Evolutionary conservation across 2,329 filamentous ascomycete genomes (phyloP).

Genomic region (Aspergillus sclerotialis): DNA sequence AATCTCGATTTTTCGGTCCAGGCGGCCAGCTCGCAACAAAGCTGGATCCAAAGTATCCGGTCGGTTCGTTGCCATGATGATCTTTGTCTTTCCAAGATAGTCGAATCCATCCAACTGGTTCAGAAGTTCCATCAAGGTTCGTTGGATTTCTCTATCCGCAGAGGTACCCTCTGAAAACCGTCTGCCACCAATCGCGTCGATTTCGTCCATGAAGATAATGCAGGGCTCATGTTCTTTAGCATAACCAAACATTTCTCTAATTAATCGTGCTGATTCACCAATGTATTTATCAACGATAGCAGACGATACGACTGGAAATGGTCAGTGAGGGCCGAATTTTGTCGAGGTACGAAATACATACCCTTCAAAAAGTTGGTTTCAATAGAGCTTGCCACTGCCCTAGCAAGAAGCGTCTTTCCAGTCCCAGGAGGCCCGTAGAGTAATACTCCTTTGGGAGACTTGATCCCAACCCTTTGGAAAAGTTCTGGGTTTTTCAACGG

Average conservation of each 20-base stretch:
- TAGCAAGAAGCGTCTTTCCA: slow-evolving; percentile 88
- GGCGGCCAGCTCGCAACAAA: slow-evolving; percentile 79
- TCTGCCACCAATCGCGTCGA: slow-evolving; percentile 94
- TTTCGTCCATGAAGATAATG: slow-evolving; percentile 99
- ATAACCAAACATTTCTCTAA: slow-evolving; percentile 99
- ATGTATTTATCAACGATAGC: slow-evolving; percentile 99
- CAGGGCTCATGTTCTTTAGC: slow-evolving; percentile 99
- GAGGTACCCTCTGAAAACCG: slow-evolving; percentile 96
- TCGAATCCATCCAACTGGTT: slow-evolving; percentile 99
- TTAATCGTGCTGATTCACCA: slow-evolving; percentile 91
- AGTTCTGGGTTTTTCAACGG: slow-evolving; percentile 98
- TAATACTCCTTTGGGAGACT: slow-evolving; percentile 94
- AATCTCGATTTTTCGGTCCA: slow-evolving; percentile 98
- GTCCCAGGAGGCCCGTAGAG: slow-evolving; percentile 95
- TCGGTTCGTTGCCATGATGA: slow-evolving; percentile 98
- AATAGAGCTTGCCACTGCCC: slow-evolving; percentile 90
- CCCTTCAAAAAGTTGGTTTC: slow-evolving; percentile 99
- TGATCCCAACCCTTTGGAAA: slow-evolving; percentile 94
- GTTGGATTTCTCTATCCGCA: slow-evolving; percentile 95
- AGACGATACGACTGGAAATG: slow-evolving; percentile 75
- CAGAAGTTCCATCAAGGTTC: slow-evolving; percentile 95
- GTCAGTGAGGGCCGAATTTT: slow-evolving; percentile 5
- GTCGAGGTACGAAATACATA: slow-evolving; percentile 34
- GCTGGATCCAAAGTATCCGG: slow-evolving; percentile 94
- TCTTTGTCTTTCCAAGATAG: slow-evolving; percentile 98